Conservation (phyloP, 352 stramenopile species). For the Pythium aristosporum region DNA sequence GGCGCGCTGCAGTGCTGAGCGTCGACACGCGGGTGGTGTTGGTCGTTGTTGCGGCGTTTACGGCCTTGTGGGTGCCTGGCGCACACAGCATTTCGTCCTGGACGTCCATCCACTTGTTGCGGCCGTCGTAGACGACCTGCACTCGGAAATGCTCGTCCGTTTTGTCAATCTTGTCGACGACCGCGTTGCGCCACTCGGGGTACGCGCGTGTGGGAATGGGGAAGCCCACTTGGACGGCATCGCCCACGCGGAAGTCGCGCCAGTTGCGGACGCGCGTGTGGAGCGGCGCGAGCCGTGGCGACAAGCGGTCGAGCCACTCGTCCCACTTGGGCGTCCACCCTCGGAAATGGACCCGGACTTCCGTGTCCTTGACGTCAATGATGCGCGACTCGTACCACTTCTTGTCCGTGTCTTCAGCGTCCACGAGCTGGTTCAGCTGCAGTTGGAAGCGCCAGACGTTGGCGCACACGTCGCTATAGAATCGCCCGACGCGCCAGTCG, state of each 20-base stretch:
- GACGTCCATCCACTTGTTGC: slow-evolving; percentile 49
- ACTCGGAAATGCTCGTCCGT: slow-evolving; percentile 33
- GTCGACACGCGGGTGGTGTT: background rate
- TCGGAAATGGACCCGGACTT: slow-evolving; percentile 94
- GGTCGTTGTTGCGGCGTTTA: slow-evolving; percentile 32
- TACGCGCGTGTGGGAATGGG: slow-evolving; percentile 35
- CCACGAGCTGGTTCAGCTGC: slow-evolving; percentile 53
- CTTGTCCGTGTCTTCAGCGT: slow-evolving; percentile 71
- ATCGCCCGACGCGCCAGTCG: slow-evolving; percentile 57
- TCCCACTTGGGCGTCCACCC: slow-evolving; percentile 97
- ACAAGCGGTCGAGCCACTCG: slow-evolving; percentile 92
- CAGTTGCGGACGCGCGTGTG: slow-evolving; percentile 82
- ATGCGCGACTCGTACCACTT: slow-evolving; percentile 80
- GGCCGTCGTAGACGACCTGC: slow-evolving; percentile 45
- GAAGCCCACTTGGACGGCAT: slow-evolving; percentile 53
- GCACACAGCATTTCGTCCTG: slow-evolving; percentile 67
- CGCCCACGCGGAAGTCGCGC: slow-evolving; percentile 57
- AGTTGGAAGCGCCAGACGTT: slow-evolving; percentile 66
- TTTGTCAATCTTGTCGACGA: slow-evolving; percentile 37
- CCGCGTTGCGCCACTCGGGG: slow-evolving; percentile 61
- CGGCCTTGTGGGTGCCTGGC: slow-evolving; percentile 54
- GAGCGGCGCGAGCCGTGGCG: slow-evolving; percentile 87
- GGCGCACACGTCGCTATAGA: slow-evolving; percentile 61
- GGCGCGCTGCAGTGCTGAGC: slow-evolving; percentile 10
- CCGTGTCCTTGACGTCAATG: slow-evolving; percentile 21